phyloP scores from a whole-genome alignment of 441 rosid genomes.

The Pelargonium fulgidum region DNA sequence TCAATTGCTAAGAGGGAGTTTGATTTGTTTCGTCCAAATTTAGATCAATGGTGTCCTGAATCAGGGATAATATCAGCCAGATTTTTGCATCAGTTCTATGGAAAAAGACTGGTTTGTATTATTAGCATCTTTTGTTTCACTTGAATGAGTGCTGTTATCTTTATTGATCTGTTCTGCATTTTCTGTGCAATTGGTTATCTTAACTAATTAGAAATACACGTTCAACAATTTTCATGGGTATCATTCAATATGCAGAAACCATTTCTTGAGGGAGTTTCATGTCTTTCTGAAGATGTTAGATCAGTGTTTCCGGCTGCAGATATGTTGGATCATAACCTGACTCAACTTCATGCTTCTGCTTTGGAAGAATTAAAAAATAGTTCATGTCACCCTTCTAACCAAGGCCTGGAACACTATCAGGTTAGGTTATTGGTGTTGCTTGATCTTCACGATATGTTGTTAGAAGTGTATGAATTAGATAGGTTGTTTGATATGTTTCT shows the following conservation, averaged over 20 bases:
- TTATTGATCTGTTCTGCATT: slow-evolving; percentile 11
- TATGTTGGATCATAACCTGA: slow-evolving; percentile 61
- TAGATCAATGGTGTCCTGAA: slow-evolving; percentile 62
- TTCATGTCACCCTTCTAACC: slow-evolving; percentile 31
- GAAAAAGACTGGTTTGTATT: slow-evolving; percentile 85
- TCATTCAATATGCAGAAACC: slow-evolving; percentile 48
- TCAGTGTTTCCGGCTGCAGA: slow-evolving; percentile 80
- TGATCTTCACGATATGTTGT: neutral
- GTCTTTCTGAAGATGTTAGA: slow-evolving; percentile 74
- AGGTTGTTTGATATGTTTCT: neutral
- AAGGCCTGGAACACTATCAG: slow-evolving; percentile 60
- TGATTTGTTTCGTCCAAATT: slow-evolving; percentile 55
- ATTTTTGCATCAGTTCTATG: slow-evolving; percentile 68
- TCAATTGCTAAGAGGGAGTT: slow-evolving; percentile 74
- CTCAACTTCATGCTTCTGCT: slow-evolving; percentile 47
- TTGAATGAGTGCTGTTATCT: slow-evolving; percentile 15
- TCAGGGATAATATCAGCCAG: slow-evolving; percentile 57
- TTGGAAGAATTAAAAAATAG: slow-evolving; percentile 29
- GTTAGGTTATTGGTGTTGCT: slow-evolving; percentile 30
- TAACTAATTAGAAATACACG: too few species aligned
- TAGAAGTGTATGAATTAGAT: neutral
- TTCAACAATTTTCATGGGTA: slow-evolving; percentile 14
- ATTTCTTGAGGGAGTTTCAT: slow-evolving; percentile 62
- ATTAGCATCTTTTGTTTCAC: slow-evolving; percentile 13
- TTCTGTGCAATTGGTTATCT: slow-evolving; percentile 7